These are phyloP conservation scores for Odontarrhena argentea DNA, from an alignment of 345 rosid species.

Conservation along the genomic window DNA sequence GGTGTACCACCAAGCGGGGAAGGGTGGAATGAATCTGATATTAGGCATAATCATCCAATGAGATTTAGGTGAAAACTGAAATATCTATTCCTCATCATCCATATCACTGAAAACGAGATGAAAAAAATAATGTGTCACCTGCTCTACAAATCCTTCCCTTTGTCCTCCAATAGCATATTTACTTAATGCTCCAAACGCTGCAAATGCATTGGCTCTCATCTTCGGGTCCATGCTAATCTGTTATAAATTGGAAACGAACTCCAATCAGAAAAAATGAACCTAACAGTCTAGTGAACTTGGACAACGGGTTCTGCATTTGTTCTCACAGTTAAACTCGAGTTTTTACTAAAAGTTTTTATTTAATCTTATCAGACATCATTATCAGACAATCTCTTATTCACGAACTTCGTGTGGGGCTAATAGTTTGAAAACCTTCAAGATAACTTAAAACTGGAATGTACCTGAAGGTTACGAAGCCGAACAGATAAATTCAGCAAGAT, in stretches of 20 bases:
- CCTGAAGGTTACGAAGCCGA: slow-evolving; percentile 93
- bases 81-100: slow-evolving; percentile 14
- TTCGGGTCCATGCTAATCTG: slow-evolving; percentile 75
- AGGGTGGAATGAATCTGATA: slow-evolving; percentile 76
- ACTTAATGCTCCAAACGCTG: slow-evolving; percentile 88
- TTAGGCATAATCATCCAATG: slow-evolving; percentile 26
- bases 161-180: slow-evolving; percentile 70
- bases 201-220: slow-evolving; percentile 85
- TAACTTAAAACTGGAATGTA: slow-evolving; percentile 29
- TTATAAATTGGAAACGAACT: slow-evolving; percentile 30
- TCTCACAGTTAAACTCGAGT: slow-evolving; percentile 6
- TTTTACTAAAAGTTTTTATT: slow-evolving; percentile 6
- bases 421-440: neutral
- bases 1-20: slow-evolving; percentile 84
- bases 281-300: slow-evolving; percentile 13
- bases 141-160: slow-evolving; percentile 80
- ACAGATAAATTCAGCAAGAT: slow-evolving; percentile 77
- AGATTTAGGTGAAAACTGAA: slow-evolving; percentile 11
- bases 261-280: slow-evolving; percentile 16
- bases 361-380: neutral
- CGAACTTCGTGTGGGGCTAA: too few relatives aligned
- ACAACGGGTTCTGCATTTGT: slow-evolving; percentile 2
- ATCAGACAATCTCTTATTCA: too few relatives aligned
- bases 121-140: slow-evolving; percentile 50
- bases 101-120: slow-evolving; percentile 18